phyloP scores from a whole-genome alignment of 345 rosid genomes.

The Mercurialis annua region DNA sequence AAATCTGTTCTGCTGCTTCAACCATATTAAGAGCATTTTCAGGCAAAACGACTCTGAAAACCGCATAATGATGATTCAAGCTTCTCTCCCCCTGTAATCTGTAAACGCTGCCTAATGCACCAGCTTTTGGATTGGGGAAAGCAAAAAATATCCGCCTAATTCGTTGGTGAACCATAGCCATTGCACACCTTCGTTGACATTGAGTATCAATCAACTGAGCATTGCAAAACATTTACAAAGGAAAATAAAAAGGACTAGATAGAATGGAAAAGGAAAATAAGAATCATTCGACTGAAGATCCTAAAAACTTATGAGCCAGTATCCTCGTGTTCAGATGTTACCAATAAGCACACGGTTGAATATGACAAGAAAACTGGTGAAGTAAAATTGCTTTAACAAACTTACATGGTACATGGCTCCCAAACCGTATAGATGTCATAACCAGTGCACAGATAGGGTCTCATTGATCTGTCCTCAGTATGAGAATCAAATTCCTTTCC shows the following conservation, averaged over 20 bases:
- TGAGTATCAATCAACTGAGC: constrained; percentile 10
- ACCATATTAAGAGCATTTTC: constrained; percentile 18
- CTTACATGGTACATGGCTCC: constrained; percentile 91
- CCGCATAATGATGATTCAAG: constrained; percentile 93
- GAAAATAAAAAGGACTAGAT: not conserved
- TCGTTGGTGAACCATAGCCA: constrained; percentile 90
- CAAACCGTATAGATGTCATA: constrained; percentile 75
- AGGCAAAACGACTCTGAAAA: constrained; percentile 66
- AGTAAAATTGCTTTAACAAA: constrained; percentile 9
- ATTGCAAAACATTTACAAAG: not conserved
- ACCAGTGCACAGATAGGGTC: constrained; percentile 87
- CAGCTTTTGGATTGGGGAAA: constrained; percentile 58
- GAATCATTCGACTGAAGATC: no score
- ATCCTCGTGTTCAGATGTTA: not conserved
- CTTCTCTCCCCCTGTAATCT: constrained; percentile 86
- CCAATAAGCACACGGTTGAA: no score
- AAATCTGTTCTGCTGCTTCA: not conserved
- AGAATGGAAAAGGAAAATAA: not conserved
- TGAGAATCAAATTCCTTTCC: constrained; percentile 30
- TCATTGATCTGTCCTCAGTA: constrained; percentile 24
- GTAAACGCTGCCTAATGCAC: constrained; percentile 71
- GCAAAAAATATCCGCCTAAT: constrained; percentile 73
- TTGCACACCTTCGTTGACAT: constrained; percentile 63
- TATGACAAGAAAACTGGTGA: not conserved
- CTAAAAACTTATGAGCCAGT: not conserved